Conservation (phyloP, 768 basidiomycete species). For the Agrocybe pediades region DNA sequence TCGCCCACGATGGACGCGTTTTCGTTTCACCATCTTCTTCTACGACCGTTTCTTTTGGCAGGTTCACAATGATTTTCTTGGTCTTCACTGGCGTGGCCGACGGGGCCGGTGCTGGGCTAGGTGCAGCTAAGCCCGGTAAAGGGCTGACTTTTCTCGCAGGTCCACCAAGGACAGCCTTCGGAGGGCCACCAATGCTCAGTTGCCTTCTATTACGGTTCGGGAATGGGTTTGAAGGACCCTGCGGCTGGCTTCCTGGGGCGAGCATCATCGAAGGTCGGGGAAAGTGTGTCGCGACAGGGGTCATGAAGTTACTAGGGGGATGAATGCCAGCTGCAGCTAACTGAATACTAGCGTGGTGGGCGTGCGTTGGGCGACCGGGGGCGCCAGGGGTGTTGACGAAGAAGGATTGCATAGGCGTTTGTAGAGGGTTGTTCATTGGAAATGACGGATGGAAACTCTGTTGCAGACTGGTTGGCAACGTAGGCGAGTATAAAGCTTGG, state of each 20-base stretch:
- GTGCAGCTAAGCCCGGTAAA: slow-evolving; percentile 43
- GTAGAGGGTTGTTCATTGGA: slow-evolving; percentile 50
- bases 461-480: slow-evolving; percentile 59
- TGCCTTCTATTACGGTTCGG: slow-evolving; percentile 66
- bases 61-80: slow-evolving; percentile 70
- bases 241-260: slow-evolving; percentile 37
- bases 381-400: slow-evolving; percentile 54
- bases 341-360: slow-evolving; percentile 61
- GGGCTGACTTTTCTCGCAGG: slow-evolving; percentile 78
- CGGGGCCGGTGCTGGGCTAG: slow-evolving; percentile 31
- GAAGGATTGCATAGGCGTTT: slow-evolving; percentile 76
- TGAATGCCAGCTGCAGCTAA: slow-evolving; percentile 61
- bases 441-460: slow-evolving; percentile 59
- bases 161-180: slow-evolving; percentile 82
- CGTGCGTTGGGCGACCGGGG: slow-evolving; percentile 54
- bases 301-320: slow-evolving; percentile 54
- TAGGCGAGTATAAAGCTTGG: slow-evolving; percentile 60
- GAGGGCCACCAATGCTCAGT: slow-evolving; percentile 83
- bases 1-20: slow-evolving; percentile 59
- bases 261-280: slow-evolving; percentile 52
- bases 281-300: slow-evolving; percentile 61
- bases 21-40: slow-evolving; percentile 41
- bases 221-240: slow-evolving; percentile 44
- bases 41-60: slow-evolving; percentile 68
- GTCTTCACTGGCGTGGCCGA: slow-evolving; percentile 43